Conservation (phyloP, 2,329 filamentous ascomycete species). For the Penicillium sp. region DNA sequence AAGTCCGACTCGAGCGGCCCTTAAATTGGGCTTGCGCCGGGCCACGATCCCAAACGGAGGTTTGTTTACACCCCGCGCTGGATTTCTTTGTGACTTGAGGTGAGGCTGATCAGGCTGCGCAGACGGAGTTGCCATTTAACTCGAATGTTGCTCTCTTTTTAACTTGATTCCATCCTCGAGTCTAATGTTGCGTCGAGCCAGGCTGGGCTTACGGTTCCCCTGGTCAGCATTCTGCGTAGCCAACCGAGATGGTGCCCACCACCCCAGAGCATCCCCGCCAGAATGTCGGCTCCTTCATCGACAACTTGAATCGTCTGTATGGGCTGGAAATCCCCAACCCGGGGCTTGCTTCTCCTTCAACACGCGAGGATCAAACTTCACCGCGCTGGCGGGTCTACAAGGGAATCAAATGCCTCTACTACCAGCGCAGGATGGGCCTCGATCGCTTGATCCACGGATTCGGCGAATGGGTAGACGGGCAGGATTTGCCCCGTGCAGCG, state of each 20-base stretch:
- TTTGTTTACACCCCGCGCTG: too few species aligned
- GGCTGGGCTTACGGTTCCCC: not conserved
- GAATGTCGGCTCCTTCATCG: conserved; percentile 30
- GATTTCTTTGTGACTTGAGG: too few species aligned
- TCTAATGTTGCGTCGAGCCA: too few species aligned
- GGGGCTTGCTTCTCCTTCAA: conserved; percentile 19
- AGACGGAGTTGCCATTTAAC: not conserved
- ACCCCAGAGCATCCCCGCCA: conserved; percentile 29
- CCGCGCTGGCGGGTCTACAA: conserved; percentile 29
- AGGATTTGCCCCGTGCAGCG: not conserved
- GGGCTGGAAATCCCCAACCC: conserved; percentile 36
- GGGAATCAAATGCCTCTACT: conserved; percentile 35
- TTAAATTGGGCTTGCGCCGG: not conserved
- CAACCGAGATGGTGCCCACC: conserved; percentile 7
- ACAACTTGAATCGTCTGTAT: conserved; percentile 37
- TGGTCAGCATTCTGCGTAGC: not conserved
- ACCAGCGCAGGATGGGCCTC: conserved; percentile 23
- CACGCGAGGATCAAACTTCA: conserved; percentile 13
- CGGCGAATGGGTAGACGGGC: conserved; percentile 29
- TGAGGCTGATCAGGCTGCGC: too few species aligned
- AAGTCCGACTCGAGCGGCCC: not conserved
- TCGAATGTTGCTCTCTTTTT: not conserved
- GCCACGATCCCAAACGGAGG: not conserved
- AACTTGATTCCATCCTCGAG: too few species aligned
- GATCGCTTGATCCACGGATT: conserved; percentile 32